phyloP scores from a whole-genome alignment of 306 rosid species.

The Herpetospermum pedunculosum region DNA sequence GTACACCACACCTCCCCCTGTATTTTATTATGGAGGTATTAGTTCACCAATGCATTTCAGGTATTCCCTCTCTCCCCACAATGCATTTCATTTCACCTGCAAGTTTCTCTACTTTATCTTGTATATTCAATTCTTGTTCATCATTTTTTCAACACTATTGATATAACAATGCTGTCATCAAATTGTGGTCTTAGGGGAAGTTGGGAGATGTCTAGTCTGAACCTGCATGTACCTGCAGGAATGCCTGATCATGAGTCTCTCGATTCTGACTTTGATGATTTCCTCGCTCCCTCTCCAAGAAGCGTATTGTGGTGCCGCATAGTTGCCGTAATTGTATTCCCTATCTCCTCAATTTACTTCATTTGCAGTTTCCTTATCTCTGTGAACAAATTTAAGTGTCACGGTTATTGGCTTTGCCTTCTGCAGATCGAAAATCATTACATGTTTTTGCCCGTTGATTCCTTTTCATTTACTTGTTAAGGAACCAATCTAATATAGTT shows the following conservation, averaged over 20 bases:
- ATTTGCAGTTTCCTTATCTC: background rate
- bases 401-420: background rate
- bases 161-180: background rate
- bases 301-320: constrained; percentile 47
- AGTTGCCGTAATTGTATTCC: constrained; percentile 49
- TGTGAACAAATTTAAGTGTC: background rate
- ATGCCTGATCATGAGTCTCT: constrained; percentile 27
- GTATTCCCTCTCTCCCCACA: background rate
- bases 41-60: constrained; percentile 18
- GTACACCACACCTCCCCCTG: constrained; percentile 47
- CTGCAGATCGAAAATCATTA: background rate
- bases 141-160: background rate
- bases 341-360: constrained; percentile 1
- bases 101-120: background rate
- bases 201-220: constrained; percentile 63
- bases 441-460: background rate
- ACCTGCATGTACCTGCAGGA: constrained; percentile 33
- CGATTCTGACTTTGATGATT: constrained; percentile 34
- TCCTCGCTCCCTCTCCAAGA: constrained; percentile 34
- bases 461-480: background rate
- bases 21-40: constrained; percentile 36
- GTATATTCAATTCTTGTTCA: background rate
- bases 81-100: background rate
- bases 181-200: constrained; percentile 28
- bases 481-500: background rate